Base-by-base conservation (phyloP, 345 rosid genomes). In the Heritiera fomes region DNA sequence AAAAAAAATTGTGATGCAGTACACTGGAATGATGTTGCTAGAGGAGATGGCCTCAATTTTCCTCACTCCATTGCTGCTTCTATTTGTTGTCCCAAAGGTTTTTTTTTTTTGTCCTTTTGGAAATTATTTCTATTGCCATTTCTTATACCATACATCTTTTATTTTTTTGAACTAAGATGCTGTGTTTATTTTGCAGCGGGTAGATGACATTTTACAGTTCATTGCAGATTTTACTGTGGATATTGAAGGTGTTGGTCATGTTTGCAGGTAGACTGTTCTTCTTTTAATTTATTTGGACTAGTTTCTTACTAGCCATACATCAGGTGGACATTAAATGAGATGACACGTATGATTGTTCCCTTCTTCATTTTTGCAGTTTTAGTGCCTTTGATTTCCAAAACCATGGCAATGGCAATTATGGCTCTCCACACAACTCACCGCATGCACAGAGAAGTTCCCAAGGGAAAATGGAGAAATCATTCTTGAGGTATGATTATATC, bases 21-120 rank as follows among this genome's bases (percentile, higher is more conserved):
- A 91, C 75, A 94, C 98, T 79, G 98, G 93, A 80, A 97, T 91
- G 97, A 91, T 97, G 97, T 79, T 94, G 79, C 90, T 97, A 6
- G 99, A 97, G 88, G 99, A 97, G 90, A 97, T 94, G 87, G 90
- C 98, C 49, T 97, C 99, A 5, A 94, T 97, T 81, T 94, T 97
- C 87, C 91, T 97, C 77, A 97, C 99, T 59, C 98, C 99, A 11
- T 87, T 90, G 79, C 81, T 97, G 86, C 98, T 97, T 75, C 45
- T 94, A 80, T 93, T 97, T 82, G 84, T 97, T 41, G 96, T 97
- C 59, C 98, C 98, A 43, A 88, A 89, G 98, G 99, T 94, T 80
- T 28, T 32, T 71, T 43, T 60, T n/a, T 4, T 78, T 23, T 23
- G 28, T 23, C 28, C 49, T 34, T 65, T 77, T 55, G 20, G 10